phyloP scores from a whole-genome alignment of 2,329 filamentous ascomycete species.

The Pyricularia sp. region DNA sequence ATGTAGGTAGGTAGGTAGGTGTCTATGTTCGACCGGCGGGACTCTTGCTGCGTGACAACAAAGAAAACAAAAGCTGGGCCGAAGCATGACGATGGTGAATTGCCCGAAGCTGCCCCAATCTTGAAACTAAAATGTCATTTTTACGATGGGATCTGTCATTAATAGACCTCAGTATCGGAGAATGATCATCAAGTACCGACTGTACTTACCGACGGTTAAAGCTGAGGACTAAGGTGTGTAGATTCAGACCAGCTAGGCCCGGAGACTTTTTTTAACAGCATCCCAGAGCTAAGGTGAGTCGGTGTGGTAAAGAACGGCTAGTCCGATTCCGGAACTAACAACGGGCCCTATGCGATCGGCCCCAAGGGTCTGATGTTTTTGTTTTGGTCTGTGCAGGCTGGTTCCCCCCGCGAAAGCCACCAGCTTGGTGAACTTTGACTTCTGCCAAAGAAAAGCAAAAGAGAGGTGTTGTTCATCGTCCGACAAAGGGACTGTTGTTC shows the following conservation, averaged over 20 bases:
- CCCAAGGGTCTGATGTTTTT: too few species aligned
- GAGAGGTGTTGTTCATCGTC: too few species aligned
- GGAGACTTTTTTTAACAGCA: not conserved
- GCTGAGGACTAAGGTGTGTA: not conserved
- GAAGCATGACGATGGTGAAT: not conserved
- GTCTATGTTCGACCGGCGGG: not conserved
- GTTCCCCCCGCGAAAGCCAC: too few species aligned
- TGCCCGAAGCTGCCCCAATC: not conserved
- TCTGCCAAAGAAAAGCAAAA: too few species aligned
- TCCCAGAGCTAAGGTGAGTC: not conserved
- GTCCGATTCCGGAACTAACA: too few species aligned
- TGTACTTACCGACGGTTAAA: not conserved
- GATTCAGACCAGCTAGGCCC: not conserved
- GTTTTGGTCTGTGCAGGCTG: too few species aligned
- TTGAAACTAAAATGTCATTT: not conserved
- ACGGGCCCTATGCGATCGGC: too few species aligned
- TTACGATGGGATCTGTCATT: not conserved
- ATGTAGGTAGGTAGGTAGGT: not conserved
- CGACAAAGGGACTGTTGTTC: too few species aligned
- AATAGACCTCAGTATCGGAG: not conserved
- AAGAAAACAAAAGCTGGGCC: not conserved
- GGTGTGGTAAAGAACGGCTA: not conserved
- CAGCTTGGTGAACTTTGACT: too few species aligned
- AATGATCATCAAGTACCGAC: not conserved
- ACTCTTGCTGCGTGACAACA: not conserved